These are phyloP conservation scores for Fraxinus quadrangulata DNA, from an alignment of 257 asterid species.

Conservation along the genomic window DNA sequence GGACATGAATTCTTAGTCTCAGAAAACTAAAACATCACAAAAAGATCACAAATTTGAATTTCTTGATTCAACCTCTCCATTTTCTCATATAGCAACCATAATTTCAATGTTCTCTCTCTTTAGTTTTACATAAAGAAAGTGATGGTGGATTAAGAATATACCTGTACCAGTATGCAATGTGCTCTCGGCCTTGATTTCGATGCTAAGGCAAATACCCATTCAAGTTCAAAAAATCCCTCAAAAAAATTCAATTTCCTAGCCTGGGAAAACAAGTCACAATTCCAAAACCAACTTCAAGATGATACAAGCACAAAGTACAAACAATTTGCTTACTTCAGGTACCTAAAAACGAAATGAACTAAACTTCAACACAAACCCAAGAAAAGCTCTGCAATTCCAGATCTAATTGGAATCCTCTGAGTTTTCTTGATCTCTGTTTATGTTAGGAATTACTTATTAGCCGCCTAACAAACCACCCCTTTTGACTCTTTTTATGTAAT, in stretches of 20 bases:
- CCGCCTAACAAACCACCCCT: constrained; percentile 3
- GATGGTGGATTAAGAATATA: constrained; percentile 17
- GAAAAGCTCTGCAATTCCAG: constrained; percentile 25
- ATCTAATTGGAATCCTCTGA: constrained; percentile 34
- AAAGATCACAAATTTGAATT: too few species aligned
- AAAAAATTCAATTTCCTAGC: constrained; percentile 2
- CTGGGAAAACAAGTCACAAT: background rate
- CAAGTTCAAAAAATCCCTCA: constrained; percentile 7
- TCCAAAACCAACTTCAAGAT: constrained; percentile 22
- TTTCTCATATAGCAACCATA: background rate
- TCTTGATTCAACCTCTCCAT: background rate
- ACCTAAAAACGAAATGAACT: too few species aligned
- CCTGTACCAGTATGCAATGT: constrained; percentile 21
- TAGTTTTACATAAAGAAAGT: background rate
- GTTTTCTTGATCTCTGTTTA: constrained; percentile 6
- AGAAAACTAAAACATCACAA: background rate
- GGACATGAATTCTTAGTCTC: background rate
- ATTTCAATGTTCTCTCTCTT: background rate
- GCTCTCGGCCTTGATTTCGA: constrained; percentile 42
- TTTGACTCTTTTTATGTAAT: background rate
- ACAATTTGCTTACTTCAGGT: background rate
- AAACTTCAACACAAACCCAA: background rate
- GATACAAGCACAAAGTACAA: constrained; percentile 1
- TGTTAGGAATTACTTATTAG: background rate
- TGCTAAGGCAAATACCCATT: constrained; percentile 56